Base-by-base conservation (phyloP, 306 rosid species). In the Parietaria judaica region DNA sequence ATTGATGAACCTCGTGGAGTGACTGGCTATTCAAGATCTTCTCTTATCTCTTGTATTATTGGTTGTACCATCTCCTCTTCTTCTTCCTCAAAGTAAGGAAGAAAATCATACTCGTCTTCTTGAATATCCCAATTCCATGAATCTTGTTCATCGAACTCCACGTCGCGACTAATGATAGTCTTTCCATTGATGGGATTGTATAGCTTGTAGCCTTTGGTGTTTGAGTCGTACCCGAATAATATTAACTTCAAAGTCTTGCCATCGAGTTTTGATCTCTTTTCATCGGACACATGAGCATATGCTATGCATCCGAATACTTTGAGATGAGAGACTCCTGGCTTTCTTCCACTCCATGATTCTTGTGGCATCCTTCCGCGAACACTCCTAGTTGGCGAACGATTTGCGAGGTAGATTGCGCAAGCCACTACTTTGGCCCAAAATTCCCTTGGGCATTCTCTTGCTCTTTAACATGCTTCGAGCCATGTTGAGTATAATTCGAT, bases 31-130 rank as follows among this genome's bases (percentile, higher is more conserved):
- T 49, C 5, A 41, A 0, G 45, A 5, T 41, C 45, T 41, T 41
- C 45, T 41, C 45, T 41, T 41, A 41, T 41, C 45, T 41, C 9
- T 23, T 23, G 31, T 1, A 23, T 23, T 46, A 8, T 46, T 13
- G 50, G 56, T 52, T 52, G 15, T 3, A 11, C 56, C 17, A 6
- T 7, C n/a, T 52, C 15, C 7, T 3, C 58, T 54, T 12, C 58
- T 54, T 54, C 31, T 54, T 12, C 58, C 36, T 54, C 58, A 54
- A 54, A 54, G 2, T 54, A 23, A 15, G 58, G 58, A 54, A 54
- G 36, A 23, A 15, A 54, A 11, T 54, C 10, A 2, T 14, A 54
- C 11, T 54, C 36, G 6, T 54, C 31, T 14, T 15, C 6, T 23
- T 15, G 6, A 4, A 35, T 14, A 8, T 23, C 17, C 5, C 11